Percentiles rank a stretch among this genome's conserved stretches.
Evolutionary conservation across 352 stramenopile species (phyloP).

Genomic region (Globisporangium spinosum): DNA sequence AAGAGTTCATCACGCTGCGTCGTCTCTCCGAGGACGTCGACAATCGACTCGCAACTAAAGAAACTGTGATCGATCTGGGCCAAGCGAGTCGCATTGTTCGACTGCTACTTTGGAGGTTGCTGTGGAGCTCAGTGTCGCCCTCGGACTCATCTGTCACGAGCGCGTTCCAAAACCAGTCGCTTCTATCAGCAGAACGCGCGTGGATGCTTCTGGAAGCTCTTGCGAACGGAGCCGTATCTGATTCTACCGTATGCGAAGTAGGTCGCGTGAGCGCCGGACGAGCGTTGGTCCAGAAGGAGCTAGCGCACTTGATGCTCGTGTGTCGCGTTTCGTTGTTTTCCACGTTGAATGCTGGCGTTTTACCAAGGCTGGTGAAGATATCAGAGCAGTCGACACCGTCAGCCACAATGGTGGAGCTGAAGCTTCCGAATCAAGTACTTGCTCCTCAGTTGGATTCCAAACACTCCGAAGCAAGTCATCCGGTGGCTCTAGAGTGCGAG

Average conservation of each 20-base stretch:
- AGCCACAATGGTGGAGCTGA: not conserved
- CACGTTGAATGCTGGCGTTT: not conserved
- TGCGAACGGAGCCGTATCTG: not conserved
- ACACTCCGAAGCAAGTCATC: not conserved
- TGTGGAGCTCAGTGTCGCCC: constrained; percentile 23
- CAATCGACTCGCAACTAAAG: no score
- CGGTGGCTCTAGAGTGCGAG: constrained; percentile 8
- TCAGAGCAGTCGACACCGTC: not conserved
- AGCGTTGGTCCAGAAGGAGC: constrained; percentile 11
- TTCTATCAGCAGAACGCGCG: not conserved
- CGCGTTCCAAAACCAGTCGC: not conserved
- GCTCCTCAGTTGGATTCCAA: not conserved
- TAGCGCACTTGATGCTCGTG: constrained; percentile 8
- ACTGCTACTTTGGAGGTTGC: constrained; percentile 32
- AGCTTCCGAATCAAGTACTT: not conserved
- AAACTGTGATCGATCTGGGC: not conserved
- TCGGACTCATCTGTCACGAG: not conserved
- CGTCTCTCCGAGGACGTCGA: not conserved
- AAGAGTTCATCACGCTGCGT: not conserved
- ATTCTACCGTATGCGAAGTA: not conserved
- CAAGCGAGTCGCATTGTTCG: constrained; percentile 15
- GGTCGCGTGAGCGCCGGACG: not conserved
- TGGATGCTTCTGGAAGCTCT: constrained; percentile 22
- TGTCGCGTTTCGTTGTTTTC: constrained; percentile 6
- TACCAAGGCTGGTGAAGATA: constrained; percentile 8